Conservation (phyloP, 2,329 filamentous ascomycete species). For the Epichloe gansuensis region DNA sequence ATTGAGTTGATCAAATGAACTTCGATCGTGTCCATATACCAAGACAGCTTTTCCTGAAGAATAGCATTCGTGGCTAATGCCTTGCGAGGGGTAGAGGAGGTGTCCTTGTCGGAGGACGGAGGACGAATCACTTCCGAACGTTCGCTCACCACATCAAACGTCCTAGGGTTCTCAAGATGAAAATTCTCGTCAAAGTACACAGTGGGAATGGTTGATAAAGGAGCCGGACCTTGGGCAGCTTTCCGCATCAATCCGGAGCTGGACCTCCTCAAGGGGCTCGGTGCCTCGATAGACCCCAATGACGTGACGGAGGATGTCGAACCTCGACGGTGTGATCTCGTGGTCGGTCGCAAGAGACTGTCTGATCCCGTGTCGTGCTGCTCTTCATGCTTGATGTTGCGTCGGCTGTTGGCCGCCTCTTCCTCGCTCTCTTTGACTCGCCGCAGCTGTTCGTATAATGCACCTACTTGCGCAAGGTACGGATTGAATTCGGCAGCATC, state of each 20-base stretch:
- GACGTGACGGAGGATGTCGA: slow-evolving; percentile 35
- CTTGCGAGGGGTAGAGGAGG: slow-evolving; percentile 60
- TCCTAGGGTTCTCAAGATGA: slow-evolving; percentile 87
- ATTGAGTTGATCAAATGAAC: slow-evolving; percentile 95
- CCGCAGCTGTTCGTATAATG: slow-evolving; percentile 78
- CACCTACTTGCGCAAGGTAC: slow-evolving; percentile 75
- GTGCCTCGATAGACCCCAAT: slow-evolving; percentile 34
- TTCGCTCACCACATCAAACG: slow-evolving; percentile 93
- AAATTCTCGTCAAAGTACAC: slow-evolving; percentile 96
- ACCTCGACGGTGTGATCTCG: slow-evolving; percentile 19
- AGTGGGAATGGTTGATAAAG: slow-evolving; percentile 77
- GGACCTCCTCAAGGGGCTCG: slow-evolving; percentile 29
- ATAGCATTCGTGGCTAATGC: slow-evolving; percentile 93
- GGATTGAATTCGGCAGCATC: slow-evolving; percentile 68
- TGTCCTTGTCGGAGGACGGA: slow-evolving; percentile 38
- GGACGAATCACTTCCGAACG: slow-evolving; percentile 86
- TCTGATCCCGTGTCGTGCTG: slow-evolving; percentile 26
- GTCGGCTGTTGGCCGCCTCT: slow-evolving; percentile 35
- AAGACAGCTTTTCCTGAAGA: slow-evolving; percentile 92
- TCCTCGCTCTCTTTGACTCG: slow-evolving; percentile 69
- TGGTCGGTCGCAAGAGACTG: slow-evolving; percentile 32
- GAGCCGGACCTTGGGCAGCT: slow-evolving; percentile 60
- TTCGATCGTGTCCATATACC: slow-evolving; percentile 99
- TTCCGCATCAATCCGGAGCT: slow-evolving; percentile 42
- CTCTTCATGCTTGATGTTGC: slow-evolving; percentile 31